A percentile compares a stretch with the other conserved stretches of the same genome.
Evolutionary conservation across 257 asterid species (phyloP).

Genomic region (Scutellaria barbata): DNA sequence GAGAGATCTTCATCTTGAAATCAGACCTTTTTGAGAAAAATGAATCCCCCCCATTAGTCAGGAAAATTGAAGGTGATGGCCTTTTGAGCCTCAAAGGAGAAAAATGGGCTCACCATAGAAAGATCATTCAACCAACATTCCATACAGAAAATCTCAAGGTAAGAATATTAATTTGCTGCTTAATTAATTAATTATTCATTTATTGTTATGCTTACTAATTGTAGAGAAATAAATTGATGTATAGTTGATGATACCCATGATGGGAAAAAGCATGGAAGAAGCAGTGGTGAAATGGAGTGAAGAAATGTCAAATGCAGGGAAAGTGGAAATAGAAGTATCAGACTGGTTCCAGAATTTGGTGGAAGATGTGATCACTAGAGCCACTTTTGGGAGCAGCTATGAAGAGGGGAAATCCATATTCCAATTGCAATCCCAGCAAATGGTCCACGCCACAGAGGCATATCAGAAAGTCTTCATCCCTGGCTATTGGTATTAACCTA

Average conservation of each 20-base stretch:
- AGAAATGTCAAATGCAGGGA: conserved; percentile 52
- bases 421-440: conserved; percentile 76
- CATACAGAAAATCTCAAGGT: conserved; percentile 90
- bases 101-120: conserved; percentile 96
- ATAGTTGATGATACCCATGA: conserved; percentile 78
- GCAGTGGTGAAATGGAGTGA: conserved; percentile 65
- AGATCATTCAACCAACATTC: conserved; percentile 76
- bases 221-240: too few species aligned
- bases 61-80: conserved; percentile 91
- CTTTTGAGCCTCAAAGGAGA: conserved; percentile 76
- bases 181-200: too few species aligned
- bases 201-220: too few species aligned
- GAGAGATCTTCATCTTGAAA: conserved; percentile 70
- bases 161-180: too few species aligned
- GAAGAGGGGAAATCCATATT: conserved; percentile 77
- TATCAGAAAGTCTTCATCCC: conserved; percentile 75
- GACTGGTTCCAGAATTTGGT: conserved; percentile 70
- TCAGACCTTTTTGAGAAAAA: conserved; percentile 80
- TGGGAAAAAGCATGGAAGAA: conserved; percentile 67
- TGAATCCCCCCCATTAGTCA: conserved; percentile 74
- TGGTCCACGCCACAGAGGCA: conserved; percentile 81
- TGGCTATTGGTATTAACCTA: conserved; percentile 89
- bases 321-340: conserved; percentile 70
- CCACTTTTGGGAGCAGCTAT: conserved; percentile 79
- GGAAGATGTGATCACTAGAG: conserved; percentile 70